Percentiles rank a stretch among this genome's conserved stretches.
Evolutionary conservation across 768 basidiomycete species (phyloP).

Genomic region (Xerocomellus chrysenteron): DNA sequence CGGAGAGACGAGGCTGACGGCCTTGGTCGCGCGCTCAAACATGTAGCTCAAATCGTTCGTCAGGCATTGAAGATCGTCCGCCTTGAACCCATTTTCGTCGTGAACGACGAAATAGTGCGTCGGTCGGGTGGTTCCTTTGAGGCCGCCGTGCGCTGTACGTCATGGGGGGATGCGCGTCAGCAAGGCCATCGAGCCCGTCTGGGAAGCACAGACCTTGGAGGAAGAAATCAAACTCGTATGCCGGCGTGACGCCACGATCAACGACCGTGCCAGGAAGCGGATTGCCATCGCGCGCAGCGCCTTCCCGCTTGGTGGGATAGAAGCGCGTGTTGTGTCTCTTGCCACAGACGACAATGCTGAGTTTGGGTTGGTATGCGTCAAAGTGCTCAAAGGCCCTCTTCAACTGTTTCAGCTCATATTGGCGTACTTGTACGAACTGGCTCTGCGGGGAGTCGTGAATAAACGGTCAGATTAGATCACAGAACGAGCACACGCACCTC

Average conservation of each 20-base stretch:
- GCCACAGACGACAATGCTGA: conserved; percentile 55
- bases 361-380: conserved; percentile 42
- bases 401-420: conserved; percentile 43
- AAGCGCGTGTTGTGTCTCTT: conserved; percentile 59
- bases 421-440: conserved; percentile 46
- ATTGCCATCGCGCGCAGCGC: conserved; percentile 46
- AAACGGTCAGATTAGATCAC: background rate
- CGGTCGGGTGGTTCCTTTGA: conserved; percentile 46
- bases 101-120: conserved; percentile 57
- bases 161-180: background rate
- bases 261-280: conserved; percentile 55
- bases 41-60: conserved; percentile 54
- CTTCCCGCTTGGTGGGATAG: conserved; percentile 41
- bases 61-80: conserved; percentile 50
- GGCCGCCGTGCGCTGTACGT: conserved; percentile 37
- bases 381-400: conserved; percentile 41
- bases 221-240: conserved; percentile 57
- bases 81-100: conserved; percentile 49
- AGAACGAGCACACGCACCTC: conserved; percentile 47
- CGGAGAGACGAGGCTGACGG: conserved; percentile 37
- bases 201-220: conserved; percentile 39
- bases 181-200: background rate
- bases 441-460: conserved; percentile 30
- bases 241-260: conserved; percentile 52
- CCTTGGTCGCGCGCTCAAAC: conserved; percentile 58